A percentile compares a stretch with the other conserved stretches of the same genome.
Evolutionary conservation across 2,329 filamentous ascomycete species (phyloP).

Genomic region (Cordyceps pruinosa): DNA sequence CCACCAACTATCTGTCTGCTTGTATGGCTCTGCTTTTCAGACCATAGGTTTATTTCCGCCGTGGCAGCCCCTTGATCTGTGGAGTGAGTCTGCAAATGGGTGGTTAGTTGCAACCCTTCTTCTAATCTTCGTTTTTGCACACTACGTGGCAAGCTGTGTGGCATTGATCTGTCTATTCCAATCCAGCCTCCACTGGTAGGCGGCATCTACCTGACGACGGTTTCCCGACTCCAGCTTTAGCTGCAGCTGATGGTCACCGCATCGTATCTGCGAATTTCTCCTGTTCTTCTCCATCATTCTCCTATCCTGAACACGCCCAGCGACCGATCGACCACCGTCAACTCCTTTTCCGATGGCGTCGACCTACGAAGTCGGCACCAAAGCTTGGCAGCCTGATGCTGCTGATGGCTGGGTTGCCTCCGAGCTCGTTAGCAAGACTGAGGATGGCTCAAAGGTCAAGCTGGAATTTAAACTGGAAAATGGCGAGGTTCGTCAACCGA

Average conservation of each 20-base stretch:
- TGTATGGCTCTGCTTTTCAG: not conserved
- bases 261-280: not conserved
- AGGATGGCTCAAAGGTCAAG: constrained; percentile 78
- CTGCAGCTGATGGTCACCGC: constrained; percentile 3
- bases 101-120: constrained; percentile 1
- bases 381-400: constrained; percentile 95
- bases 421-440: constrained; percentile 78
- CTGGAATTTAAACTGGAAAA: constrained; percentile 86
- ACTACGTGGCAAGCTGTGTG: constrained; percentile 1
- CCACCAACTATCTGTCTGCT: constrained; percentile 1
- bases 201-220: not conserved
- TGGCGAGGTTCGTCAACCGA: constrained; percentile 63
- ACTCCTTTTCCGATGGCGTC: constrained; percentile 65
- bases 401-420: constrained; percentile 97
- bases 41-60: constrained; percentile 1
- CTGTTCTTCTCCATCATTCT: not conserved
- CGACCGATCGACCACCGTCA: not conserved
- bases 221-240: not conserved
- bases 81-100: not conserved
- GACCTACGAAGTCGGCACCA: constrained; percentile 90
- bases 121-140: not conserved
- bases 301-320: not conserved
- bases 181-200: not conserved
- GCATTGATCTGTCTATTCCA: constrained; percentile 1
- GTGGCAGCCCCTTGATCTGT: constrained; percentile 6